phyloP scores from a whole-genome alignment of 2,329 filamentous ascomycete genomes.

The Myriosclerotinia curreyana region DNA sequence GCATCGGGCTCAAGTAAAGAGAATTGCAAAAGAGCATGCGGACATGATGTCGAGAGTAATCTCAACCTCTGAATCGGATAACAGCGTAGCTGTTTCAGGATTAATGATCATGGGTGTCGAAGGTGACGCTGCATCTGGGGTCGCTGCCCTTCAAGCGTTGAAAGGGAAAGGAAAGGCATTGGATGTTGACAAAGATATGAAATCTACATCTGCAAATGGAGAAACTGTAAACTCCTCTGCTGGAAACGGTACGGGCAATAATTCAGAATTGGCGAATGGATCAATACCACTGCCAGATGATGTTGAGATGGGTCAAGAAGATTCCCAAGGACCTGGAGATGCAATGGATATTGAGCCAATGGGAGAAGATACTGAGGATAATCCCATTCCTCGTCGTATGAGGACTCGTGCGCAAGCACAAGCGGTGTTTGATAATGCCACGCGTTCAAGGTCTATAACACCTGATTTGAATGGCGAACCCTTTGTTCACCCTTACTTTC shows the following conservation, averaged over 20 bases:
- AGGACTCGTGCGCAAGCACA: conserved; percentile 52
- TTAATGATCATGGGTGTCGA: conserved; percentile 20
- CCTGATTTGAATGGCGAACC: conserved; percentile 49
- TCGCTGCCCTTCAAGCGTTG: not conserved
- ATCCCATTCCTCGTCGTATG: conserved; percentile 50
- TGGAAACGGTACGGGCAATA: conserved; percentile 7
- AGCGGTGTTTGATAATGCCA: conserved; percentile 41
- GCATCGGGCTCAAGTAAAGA: conserved; percentile 29
- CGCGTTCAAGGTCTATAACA: conserved; percentile 39
- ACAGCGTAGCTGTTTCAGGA: conserved; percentile 22
- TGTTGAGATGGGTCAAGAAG: conserved; percentile 25
- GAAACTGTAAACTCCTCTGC: not conserved
- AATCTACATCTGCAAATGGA: conserved; percentile 1
- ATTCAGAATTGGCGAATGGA: not conserved
- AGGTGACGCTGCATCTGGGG: conserved; percentile 12
- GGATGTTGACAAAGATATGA: conserved; percentile 1
- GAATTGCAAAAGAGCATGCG: conserved; percentile 29
- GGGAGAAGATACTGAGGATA: conserved; percentile 43
- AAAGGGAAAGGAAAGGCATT: conserved; percentile 13
- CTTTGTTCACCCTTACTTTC: conserved; percentile 73
- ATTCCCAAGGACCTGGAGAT: conserved; percentile 3
- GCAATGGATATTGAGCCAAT: conserved; percentile 16
- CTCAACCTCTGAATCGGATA: conserved; percentile 31
- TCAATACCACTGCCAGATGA: conserved; percentile 2
- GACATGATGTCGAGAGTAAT: conserved; percentile 35